phyloP scores from a whole-genome alignment of 306 rosid species.

The Quercus gilva region DNA sequence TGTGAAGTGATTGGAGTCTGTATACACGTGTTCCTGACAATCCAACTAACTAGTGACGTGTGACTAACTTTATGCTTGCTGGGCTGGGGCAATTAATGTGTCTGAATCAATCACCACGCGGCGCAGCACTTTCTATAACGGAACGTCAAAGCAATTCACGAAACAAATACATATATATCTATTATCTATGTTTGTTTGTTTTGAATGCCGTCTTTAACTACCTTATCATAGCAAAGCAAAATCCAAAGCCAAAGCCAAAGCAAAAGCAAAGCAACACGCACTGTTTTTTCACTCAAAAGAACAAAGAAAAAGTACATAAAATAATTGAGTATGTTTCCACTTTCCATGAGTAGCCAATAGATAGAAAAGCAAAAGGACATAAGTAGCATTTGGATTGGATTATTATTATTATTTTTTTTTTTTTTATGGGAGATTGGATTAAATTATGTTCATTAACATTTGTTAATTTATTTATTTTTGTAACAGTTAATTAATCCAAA shows the following conservation, averaged over 20 bases:
- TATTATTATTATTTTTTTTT: too few species aligned
- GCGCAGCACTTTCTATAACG: constrained; percentile 39
- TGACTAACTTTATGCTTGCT: background rate
- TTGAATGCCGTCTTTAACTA: constrained; percentile 20
- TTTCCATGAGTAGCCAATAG: background rate
- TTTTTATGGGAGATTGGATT: too few species aligned
- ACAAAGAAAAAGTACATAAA: background rate
- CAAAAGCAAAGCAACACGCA: constrained; percentile 18
- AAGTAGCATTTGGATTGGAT: too few species aligned
- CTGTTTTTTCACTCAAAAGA: constrained; percentile 1
- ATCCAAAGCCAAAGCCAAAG: constrained; percentile 18
- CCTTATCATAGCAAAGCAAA: constrained; percentile 12
- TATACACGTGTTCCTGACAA: background rate
- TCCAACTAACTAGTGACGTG: background rate
- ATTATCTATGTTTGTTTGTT: background rate
- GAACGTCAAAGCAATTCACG: constrained; percentile 61
- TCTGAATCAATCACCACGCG: background rate
- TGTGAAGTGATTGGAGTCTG: background rate
- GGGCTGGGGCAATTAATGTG: background rate
- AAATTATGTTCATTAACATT: too few species aligned
- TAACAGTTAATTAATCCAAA: too few species aligned
- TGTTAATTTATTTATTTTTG: too few species aligned
- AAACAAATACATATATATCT: constrained; percentile 10
- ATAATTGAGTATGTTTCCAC: background rate
- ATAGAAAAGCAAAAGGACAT: background rate